A percentile compares a stretch with the other conserved stretches of the same genome.
Conservation (phyloP, 2,329 filamentous ascomycete genomes). For the Coleophoma crateriformis region DNA sequence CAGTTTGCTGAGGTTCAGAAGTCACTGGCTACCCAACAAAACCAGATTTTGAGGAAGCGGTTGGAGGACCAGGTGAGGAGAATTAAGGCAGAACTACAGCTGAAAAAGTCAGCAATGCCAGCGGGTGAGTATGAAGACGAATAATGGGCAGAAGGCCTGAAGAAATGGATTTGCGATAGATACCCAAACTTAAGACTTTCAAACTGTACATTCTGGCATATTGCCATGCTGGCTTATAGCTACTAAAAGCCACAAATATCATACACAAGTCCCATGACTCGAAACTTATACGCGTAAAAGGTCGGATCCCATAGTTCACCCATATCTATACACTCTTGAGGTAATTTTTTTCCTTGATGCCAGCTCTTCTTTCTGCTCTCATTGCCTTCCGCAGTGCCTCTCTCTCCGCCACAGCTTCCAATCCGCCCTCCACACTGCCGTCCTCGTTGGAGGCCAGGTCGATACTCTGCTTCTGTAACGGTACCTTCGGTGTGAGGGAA, state of each 20-base stretch:
- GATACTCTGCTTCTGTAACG: slow-evolving; percentile 71
- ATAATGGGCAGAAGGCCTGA: slow-evolving; percentile 1
- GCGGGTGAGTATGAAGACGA: slow-evolving; percentile 23
- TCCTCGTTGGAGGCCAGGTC: slow-evolving; percentile 52
- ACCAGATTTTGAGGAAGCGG: slow-evolving; percentile 42
- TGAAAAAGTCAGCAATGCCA: slow-evolving; percentile 41
- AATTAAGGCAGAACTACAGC: slow-evolving; percentile 45
- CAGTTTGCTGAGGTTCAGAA: slow-evolving; percentile 37
- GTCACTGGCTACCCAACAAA: slow-evolving; percentile 36
- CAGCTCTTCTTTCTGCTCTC: slow-evolving; percentile 67
- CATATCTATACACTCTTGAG: slow-evolving; percentile 63
- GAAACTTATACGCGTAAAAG: neutral
- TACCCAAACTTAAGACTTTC: neutral
- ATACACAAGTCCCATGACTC: neutral
- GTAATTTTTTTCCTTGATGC: slow-evolving; percentile 84
- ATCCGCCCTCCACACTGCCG: slow-evolving; percentile 30
- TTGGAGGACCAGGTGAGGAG: slow-evolving; percentile 41
- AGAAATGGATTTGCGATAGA: neutral
- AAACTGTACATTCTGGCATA: neutral
- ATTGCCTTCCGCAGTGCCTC: slow-evolving; percentile 63
- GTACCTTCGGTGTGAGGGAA: slow-evolving; percentile 62
- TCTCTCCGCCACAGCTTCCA: slow-evolving; percentile 43
- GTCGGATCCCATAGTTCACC: neutral
- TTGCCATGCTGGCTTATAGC: neutral
- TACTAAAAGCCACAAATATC: neutral